Conservation (phyloP, 192 early-diverging fungal genomes). For the Bifiguratus adelaidae region DNA sequence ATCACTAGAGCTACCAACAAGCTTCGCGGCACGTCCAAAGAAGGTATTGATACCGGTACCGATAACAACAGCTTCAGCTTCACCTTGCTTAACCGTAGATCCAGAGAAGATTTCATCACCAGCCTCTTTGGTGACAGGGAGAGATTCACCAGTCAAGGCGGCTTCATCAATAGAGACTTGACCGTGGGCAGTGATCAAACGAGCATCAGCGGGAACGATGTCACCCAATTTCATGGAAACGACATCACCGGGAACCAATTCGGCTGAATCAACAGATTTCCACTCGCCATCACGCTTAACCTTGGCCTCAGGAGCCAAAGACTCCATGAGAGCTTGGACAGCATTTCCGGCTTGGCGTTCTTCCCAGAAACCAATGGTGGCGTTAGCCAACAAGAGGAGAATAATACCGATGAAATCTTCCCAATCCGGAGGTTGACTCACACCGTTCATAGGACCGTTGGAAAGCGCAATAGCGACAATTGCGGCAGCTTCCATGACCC, state of each 20-base stretch:
- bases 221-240: slow-evolving; percentile 75
- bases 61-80: slow-evolving; percentile 68
- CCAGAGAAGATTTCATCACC: slow-evolving; percentile 67
- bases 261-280: slow-evolving; percentile 59
- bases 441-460: no score
- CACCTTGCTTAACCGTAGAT: slow-evolving; percentile 72
- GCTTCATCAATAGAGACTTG: slow-evolving; percentile 61
- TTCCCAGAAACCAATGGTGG: slow-evolving; percentile 79
- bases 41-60: slow-evolving; percentile 73
- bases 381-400: slow-evolving; percentile 72
- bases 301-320: slow-evolving; percentile 73
- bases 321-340: slow-evolving; percentile 83
- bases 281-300: slow-evolving; percentile 77
- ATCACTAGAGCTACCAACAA: slow-evolving; percentile 64
- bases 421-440: slow-evolving; percentile 60
- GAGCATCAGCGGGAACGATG: slow-evolving; percentile 75
- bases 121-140: slow-evolving; percentile 56
- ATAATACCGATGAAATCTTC: slow-evolving; percentile 75
- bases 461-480: slow-evolving; percentile 65
- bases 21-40: slow-evolving; percentile 72
- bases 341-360: slow-evolving; percentile 83
- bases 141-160: slow-evolving; percentile 62
- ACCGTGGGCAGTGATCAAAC: slow-evolving; percentile 47
- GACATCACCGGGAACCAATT: slow-evolving; percentile 81
- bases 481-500: slow-evolving; percentile 76